Evolutionary conservation across 768 basidiomycete genomes (phyloP).

Genomic region (Pisolithus orientalis): DNA sequence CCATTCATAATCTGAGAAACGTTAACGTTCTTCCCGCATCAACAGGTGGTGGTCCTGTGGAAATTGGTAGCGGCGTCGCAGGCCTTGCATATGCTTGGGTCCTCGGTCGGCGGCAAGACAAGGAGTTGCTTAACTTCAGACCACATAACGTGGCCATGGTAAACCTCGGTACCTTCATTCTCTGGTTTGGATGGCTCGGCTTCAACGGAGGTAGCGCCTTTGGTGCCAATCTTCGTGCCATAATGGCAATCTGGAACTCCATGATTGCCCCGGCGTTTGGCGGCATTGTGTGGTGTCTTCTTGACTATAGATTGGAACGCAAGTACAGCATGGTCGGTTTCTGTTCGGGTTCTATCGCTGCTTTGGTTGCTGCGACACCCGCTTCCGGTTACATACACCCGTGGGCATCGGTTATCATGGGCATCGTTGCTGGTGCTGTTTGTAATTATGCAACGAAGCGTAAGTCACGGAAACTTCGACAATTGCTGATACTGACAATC

Average conservation of each 20-base stretch:
- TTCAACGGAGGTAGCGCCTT: conserved; percentile 91
- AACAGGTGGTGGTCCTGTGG: conserved; percentile 79
- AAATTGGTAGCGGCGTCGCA: conserved; percentile 79
- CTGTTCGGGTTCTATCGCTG: conserved; percentile 84
- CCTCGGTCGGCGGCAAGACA: conserved; percentile 73
- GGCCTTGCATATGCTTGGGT: conserved; percentile 85
- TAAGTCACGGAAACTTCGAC: conserved; percentile 26
- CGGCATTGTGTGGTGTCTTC: conserved; percentile 76
- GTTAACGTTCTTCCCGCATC: neutral
- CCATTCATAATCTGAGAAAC: conserved; percentile 3
- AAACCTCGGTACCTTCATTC: conserved; percentile 75
- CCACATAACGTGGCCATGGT: conserved; percentile 86
- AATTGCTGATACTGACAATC: conserved; percentile 8
- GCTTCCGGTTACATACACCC: conserved; percentile 76
- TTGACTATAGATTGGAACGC: conserved; percentile 73
- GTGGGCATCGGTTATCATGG: conserved; percentile 73
- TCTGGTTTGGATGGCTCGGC: conserved; percentile 87
- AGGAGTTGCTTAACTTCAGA: conserved; percentile 70
- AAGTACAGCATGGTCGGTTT: conserved; percentile 90
- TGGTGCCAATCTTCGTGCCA: conserved; percentile 80
- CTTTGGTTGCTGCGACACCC: conserved; percentile 85
- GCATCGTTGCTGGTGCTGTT: conserved; percentile 60
- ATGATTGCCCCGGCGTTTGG: conserved; percentile 81
- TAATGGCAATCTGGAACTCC: conserved; percentile 83
- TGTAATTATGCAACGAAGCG: conserved; percentile 85